Conservation (phyloP, 2,329 filamentous ascomycete genomes). For the Epichloe sibirici region DNA sequence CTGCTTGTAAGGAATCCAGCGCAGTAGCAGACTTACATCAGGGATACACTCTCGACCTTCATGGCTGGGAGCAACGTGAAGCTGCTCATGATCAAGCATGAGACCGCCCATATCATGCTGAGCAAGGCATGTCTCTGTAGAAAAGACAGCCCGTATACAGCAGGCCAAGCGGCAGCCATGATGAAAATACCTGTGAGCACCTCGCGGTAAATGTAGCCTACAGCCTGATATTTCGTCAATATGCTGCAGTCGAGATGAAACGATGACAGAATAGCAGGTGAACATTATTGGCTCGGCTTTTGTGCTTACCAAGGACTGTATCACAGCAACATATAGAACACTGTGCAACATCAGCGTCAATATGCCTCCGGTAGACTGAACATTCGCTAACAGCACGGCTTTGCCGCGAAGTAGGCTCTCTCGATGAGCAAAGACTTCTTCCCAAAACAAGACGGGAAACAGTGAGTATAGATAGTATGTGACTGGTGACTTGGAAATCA, state of each 20-base stretch:
- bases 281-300: not conserved
- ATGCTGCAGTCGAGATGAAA: not conserved
- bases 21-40: constrained; percentile 47
- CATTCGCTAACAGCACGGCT: constrained; percentile 55
- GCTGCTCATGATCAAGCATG: constrained; percentile 72
- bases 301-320: constrained; percentile 60
- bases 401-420: constrained; percentile 55
- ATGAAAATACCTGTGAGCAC: constrained; percentile 74
- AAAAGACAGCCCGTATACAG: constrained; percentile 61
- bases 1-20: not conserved
- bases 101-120: constrained; percentile 58
- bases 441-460: constrained; percentile 94
- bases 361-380: constrained; percentile 46
- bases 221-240: constrained; percentile 41
- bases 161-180: constrained; percentile 66
- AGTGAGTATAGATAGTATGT: constrained; percentile 87
- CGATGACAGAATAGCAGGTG: not conserved
- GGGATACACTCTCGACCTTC: constrained; percentile 64
- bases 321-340: constrained; percentile 56
- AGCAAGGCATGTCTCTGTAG: constrained; percentile 52
- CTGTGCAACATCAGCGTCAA: constrained; percentile 51
- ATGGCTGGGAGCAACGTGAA: constrained; percentile 84
- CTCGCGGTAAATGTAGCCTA: constrained; percentile 85
- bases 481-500: constrained; percentile 64
- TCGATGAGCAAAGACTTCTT: constrained; percentile 76